A percentile compares a stretch with the other conserved stretches of the same genome.
phyloP scores from a whole-genome alignment of 78 protist species.

The Emiliania huxleyi region DNA sequence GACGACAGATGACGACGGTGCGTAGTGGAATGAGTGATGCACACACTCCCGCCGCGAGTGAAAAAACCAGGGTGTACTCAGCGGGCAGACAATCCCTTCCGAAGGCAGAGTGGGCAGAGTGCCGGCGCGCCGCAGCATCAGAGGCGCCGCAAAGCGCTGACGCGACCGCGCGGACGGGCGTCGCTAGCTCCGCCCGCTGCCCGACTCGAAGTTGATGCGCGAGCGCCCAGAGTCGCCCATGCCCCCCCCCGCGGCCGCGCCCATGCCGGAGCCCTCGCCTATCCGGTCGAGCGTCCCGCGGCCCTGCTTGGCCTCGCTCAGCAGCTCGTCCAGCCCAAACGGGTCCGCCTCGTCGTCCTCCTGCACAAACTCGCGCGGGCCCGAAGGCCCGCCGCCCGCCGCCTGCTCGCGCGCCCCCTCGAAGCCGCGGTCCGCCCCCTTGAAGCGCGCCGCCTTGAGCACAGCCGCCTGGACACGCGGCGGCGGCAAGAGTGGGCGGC shows the following conservation, averaged over 20 bases:
- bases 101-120: too few relatives aligned
- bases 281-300: not conserved
- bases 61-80: too few relatives aligned
- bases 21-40: too few relatives aligned
- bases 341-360: not conserved
- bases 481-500: too few relatives aligned
- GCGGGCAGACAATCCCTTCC: too few relatives aligned
- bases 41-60: too few relatives aligned
- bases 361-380: constrained; percentile 24
- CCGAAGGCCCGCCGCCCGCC: not conserved
- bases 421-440: not conserved
- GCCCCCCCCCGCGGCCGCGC: not conserved
- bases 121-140: too few relatives aligned
- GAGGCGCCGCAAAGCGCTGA: too few relatives aligned
- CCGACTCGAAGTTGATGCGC: not conserved
- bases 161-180: too few relatives aligned
- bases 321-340: constrained; percentile 27
- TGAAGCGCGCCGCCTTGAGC: not conserved
- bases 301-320: not conserved
- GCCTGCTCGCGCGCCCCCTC: not conserved
- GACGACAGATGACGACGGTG: too few relatives aligned
- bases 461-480: not conserved
- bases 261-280: not conserved
- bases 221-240: not conserved
- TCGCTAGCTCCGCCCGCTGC: too few relatives aligned